These are phyloP conservation scores for Euphorbia schlechtendalii DNA, from an alignment of 441 rosid species.

Conservation along the genomic window DNA sequence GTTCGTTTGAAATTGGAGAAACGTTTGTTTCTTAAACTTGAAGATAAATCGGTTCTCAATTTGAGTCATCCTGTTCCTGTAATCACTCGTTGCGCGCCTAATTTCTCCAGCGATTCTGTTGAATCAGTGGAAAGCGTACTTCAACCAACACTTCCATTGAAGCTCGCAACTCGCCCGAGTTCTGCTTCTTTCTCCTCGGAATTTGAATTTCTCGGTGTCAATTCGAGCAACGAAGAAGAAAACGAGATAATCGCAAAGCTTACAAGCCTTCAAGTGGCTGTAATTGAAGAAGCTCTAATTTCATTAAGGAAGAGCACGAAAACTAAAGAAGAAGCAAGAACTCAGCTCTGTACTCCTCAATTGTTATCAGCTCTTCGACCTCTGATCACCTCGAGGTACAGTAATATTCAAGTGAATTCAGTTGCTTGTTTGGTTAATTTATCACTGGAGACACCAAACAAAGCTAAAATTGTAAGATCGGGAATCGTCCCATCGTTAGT, in stretches of 20 bases:
- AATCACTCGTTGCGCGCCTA: conserved; percentile 32
- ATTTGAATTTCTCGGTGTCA: conserved; percentile 24
- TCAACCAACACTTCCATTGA: conserved; percentile 20
- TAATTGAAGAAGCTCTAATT: conserved; percentile 54
- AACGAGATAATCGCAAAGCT: conserved; percentile 47
- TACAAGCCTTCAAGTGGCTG: conserved; percentile 37
- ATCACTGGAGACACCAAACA: conserved; percentile 59
- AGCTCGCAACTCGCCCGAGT: conserved; percentile 47
- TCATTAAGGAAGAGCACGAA: conserved; percentile 52
- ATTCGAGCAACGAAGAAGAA: conserved; percentile 30
- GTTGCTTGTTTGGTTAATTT: conserved; percentile 72
- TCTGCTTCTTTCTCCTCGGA: conserved; percentile 53
- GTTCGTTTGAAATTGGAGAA: conserved; percentile 35
- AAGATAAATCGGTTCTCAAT: conserved; percentile 22
- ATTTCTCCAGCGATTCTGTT: conserved; percentile 42
- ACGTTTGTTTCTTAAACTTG: conserved; percentile 23
- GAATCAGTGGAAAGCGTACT: conserved; percentile 29
- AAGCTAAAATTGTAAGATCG: conserved; percentile 70
- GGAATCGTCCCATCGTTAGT: conserved; percentile 68
- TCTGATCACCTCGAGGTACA: conserved; percentile 51
- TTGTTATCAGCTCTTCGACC: conserved; percentile 44
- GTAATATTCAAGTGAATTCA: conserved; percentile 54
- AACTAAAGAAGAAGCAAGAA: conserved; percentile 38
- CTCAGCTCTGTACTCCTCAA: conserved; percentile 44
- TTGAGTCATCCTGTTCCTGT: conserved; percentile 19